Evolutionary conservation across 139 green algal genomes (phyloP), one percentile per base, ranked within the genome.

Genomic region (Micractinium conductrix): DNA sequence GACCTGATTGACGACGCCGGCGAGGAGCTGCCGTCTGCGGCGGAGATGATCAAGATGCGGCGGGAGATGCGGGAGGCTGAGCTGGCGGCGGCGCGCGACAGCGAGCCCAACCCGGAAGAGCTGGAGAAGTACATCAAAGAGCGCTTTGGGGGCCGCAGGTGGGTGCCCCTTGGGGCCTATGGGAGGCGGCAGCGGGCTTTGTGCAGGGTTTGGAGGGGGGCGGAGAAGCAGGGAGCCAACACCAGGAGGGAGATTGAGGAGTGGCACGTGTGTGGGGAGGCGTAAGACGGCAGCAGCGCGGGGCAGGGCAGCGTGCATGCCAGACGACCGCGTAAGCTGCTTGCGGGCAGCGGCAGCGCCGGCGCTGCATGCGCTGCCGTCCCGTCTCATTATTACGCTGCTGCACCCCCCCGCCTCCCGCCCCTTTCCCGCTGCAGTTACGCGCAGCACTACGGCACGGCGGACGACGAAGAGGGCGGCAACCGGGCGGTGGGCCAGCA

Each of bases 401-500:
- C n/a, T n/a, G n/a, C n/a, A n/a, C n/a, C 33, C 33, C 33, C 19
- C 58, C 17, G 6, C 16, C n/a, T n/a, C n/a, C n/a, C n/a, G n/a
- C n/a, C n/a, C n/a, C n/a, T n/a, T 53, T 35, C 12, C 40, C 12
- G 38, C 70, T 38, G 62, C 63, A 53, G 42, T 44, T 48, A 55
- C 42, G 45, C 58, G 55, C 73, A 80, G 73, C 45, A 42, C 17
- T 42, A 62, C 28, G 67, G 65, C n/a, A 72, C 65, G 21, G 84
- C 80, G 4, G 79, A 71, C n/a, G 72, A 76, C 24, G 90, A 88
- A 43, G 88, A 81, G 33, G 92, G 94, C 40, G 87, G 81, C 19
- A 89, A 89, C n/a, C n/a, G n/a, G 19, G 89, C 92, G 50, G 94
- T 98, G 58, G 89, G 90, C 4, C 95, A 98, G 93, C 97, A 99